These are phyloP conservation scores for Pyrrhoderma noxium DNA, from an alignment of 1,284 basidiomycete species.

Conservation along the genomic window DNA sequence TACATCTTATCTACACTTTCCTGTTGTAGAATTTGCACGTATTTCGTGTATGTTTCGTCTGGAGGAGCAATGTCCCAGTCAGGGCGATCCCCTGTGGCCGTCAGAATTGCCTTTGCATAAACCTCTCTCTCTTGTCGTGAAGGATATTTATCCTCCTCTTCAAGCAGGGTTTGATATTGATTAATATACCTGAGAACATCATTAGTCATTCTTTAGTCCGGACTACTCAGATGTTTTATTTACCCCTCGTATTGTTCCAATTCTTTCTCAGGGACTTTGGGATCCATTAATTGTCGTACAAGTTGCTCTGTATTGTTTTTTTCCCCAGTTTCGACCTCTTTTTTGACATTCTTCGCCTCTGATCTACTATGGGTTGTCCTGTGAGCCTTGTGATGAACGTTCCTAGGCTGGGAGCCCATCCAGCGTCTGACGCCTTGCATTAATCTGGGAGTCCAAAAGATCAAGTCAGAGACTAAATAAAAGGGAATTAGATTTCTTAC, in stretches of 20 bases:
- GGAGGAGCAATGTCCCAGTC: conserved; percentile 33
- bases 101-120: conserved; percentile 48
- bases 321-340: conserved; percentile 33
- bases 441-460: conserved; percentile 49
- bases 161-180: conserved; percentile 57
- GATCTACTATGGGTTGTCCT: conserved; percentile 29
- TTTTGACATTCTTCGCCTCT: conserved; percentile 27
- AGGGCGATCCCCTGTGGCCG: conserved; percentile 35
- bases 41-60: conserved; percentile 32
- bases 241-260: conserved; percentile 76
- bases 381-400: conserved; percentile 36
- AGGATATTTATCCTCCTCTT: conserved; percentile 38
- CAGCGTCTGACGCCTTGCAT: conserved; percentile 68
- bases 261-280: conserved; percentile 58
- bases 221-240: conserved; percentile 24
- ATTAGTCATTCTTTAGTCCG: too few species aligned
- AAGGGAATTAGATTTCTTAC: too few species aligned
- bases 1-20: conserved; percentile 24
- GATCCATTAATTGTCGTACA: conserved; percentile 56
- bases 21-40: conserved; percentile 34
- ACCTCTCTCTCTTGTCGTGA: conserved; percentile 51
- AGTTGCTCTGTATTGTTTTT: conserved; percentile 59
- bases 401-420: conserved; percentile 49
- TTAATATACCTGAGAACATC: conserved; percentile 54
- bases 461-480: too few species aligned